Evolutionary conservation across 2,329 filamentous ascomycete species (phyloP).

Genomic region (Decorospora gaudefroyi): DNA sequence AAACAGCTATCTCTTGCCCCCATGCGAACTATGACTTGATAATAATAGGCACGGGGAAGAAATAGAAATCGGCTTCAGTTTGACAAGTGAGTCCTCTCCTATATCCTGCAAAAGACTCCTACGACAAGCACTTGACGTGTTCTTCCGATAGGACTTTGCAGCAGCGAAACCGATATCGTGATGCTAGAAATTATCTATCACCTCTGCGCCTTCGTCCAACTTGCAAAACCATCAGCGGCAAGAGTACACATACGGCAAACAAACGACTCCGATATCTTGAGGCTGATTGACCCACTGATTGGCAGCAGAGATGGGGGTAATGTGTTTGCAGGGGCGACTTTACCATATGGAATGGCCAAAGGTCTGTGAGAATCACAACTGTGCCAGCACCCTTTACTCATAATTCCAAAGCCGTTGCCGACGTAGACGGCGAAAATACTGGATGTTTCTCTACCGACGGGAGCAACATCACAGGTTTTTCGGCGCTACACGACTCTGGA

Average conservation of each 20-base stretch:
- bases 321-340: constrained; percentile 54
- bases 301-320: constrained; percentile 52
- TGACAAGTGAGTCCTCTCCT: too few relatives aligned
- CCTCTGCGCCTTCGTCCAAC: neutral
- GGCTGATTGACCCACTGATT: constrained; percentile 52
- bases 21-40: too few relatives aligned
- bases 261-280: constrained; percentile 33
- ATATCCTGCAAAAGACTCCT: too few relatives aligned
- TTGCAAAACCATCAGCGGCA: neutral
- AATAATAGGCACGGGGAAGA: too few relatives aligned
- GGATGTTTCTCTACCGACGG: constrained; percentile 59
- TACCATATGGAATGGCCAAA: constrained; percentile 56
- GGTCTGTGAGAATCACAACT: too few relatives aligned
- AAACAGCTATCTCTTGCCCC: too few relatives aligned
- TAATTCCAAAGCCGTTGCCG: constrained; percentile 51
- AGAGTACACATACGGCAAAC: neutral
- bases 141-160: neutral
- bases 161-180: neutral
- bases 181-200: constrained; percentile 4
- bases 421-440: constrained; percentile 58
- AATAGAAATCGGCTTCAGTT: too few relatives aligned
- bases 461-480: constrained; percentile 52
- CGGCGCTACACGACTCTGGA: constrained; percentile 44
- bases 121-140: too few relatives aligned
- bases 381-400: too few relatives aligned